Base-by-base conservation (phyloP, 306 rosid species). In the Abrus pulchellus region DNA sequence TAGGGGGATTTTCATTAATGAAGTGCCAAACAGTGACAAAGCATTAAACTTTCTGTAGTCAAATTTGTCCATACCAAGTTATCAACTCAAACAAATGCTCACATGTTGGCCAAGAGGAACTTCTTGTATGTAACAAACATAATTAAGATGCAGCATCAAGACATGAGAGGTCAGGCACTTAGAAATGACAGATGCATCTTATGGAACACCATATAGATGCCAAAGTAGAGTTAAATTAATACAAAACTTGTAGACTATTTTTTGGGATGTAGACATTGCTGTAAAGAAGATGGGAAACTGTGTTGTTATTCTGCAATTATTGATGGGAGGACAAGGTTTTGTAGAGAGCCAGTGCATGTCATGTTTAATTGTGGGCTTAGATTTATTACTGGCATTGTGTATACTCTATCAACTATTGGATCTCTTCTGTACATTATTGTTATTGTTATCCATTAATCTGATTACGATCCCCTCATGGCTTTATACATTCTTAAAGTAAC, bases 251-350 rank as follows among this genome's bases (percentile, higher is more conserved):
- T 48, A 48, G 68, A 72, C 73, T 62, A 29, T 79, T 70, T 74
- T 81, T 80, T 86, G 69, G 82, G 85, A 72, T 68, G 64, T 81
- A 75, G 89, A 72, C 65, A 45, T 83, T 88, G 84, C 59, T 88
- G 90, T 90, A 88, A 86, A 88, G 90, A 86, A 81, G 81, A 83
- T 72, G 89, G 85, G 74, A 74, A 79, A 45, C 67, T 74, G 52
- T 81, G 43, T 53, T 66, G 53, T 63, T 81, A 83, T 53, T 71
- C 72, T 62, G 62, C 79, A 79, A 84, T 87, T 75, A 43, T 64
- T 64, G 60, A 80, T 66, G 80, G 68, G 64, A 7, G 72, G 71
- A 70, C 56, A 41, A 50, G 83, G 60, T 78, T 78, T 76, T 75
- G 47, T 86, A n/a, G 80, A 80, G 83, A 86, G 85, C 72, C 85